These are phyloP conservation scores for Lepraria neglecta DNA, from an alignment of 495 filamentous ascomycete genomes.

Conservation along the genomic window DNA sequence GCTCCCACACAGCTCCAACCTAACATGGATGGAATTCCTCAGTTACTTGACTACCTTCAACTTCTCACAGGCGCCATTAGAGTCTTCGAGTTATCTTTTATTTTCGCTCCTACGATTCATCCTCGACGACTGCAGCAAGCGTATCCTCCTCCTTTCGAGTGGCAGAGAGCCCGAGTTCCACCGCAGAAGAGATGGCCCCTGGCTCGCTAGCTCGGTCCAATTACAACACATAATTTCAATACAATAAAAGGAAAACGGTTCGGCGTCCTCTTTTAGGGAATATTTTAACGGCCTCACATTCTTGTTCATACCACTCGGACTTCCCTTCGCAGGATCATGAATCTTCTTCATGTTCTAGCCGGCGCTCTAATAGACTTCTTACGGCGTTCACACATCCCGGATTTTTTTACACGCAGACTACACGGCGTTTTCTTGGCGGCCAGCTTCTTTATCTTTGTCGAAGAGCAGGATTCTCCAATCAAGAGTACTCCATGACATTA, in stretches of 20 bases:
- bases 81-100: background rate
- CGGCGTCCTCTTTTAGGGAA: slow-evolving; percentile 7
- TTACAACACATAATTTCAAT: slow-evolving; percentile 11
- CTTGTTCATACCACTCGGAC: slow-evolving; percentile 6
- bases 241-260: background rate
- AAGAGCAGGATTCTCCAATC: background rate
- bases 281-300: slow-evolving; percentile 9
- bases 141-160: background rate
- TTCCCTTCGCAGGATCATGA: slow-evolving; percentile 13
- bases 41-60: background rate
- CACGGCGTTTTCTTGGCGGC: slow-evolving; percentile 14
- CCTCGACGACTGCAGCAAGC: background rate
- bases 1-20: too few relatives aligned
- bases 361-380: slow-evolving; percentile 17
- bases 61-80: background rate
- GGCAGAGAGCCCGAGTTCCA: background rate
- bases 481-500: background rate
- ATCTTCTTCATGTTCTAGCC: slow-evolving; percentile 9
- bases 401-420: background rate
- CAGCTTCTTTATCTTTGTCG: background rate
- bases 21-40: too few relatives aligned
- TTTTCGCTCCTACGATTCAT: background rate
- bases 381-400: slow-evolving; percentile 15
- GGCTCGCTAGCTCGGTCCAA: background rate
- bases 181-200: background rate